phyloP scores from a whole-genome alignment of 768 basidiomycete genomes.

The Panellus pusillus region DNA sequence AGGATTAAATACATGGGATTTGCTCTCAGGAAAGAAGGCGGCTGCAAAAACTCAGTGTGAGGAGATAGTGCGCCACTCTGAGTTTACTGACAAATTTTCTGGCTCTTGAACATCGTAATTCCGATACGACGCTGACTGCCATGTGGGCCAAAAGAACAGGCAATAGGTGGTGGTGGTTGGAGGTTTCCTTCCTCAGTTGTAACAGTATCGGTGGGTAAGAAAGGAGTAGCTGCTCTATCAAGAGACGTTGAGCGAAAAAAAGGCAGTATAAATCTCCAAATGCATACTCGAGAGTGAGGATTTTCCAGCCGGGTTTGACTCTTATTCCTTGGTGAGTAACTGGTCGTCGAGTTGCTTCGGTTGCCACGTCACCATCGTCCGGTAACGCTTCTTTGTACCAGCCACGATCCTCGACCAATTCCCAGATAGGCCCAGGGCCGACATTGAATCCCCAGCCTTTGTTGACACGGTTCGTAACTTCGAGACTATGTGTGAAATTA shows the following conservation, averaged over 20 bases:
- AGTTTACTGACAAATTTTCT: conserved; percentile 49
- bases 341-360: conserved; percentile 57
- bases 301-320: conserved; percentile 45
- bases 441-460: conserved; percentile 76
- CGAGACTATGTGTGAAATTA: conserved; percentile 49
- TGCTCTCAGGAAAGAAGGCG: conserved; percentile 55
- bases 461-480: conserved; percentile 56
- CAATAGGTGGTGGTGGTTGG: conserved; percentile 52
- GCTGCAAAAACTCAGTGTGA: conserved; percentile 39
- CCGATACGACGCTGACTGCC: conserved; percentile 49
- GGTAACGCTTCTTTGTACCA: conserved; percentile 69
- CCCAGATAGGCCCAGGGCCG: conserved; percentile 78
- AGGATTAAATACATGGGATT: conserved; percentile 75
- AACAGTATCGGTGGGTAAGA: conserved; percentile 55
- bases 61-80: neutral
- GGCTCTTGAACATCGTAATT: conserved; percentile 55
- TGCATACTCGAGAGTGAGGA: conserved; percentile 51
- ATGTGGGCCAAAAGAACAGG: conserved; percentile 69
- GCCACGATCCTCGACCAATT: conserved; percentile 71
- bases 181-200: conserved; percentile 53
- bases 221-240: conserved; percentile 54
- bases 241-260: conserved; percentile 1
- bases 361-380: conserved; percentile 33
- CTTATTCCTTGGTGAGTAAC: conserved; percentile 50
- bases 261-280: conserved; percentile 1